Evolutionary conservation across 1,139 yeast species (phyloP), one percentile per base, ranked within the genome.

Genomic region (Meyerozyma athensensis): DNA sequence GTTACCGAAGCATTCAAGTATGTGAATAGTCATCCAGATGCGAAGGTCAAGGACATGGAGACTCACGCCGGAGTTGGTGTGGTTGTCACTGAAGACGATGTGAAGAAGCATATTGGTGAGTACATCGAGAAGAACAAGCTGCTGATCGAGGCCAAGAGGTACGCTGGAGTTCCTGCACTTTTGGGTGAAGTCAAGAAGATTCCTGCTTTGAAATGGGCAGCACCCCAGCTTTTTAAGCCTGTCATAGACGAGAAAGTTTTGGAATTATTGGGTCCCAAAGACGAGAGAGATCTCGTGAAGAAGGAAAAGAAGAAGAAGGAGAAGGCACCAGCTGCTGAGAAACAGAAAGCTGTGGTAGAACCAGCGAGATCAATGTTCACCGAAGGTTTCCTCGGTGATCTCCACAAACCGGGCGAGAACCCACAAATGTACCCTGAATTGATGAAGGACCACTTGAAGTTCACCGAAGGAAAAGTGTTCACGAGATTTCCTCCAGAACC

Each of bases 401-500:
- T 94, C 52, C 98, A 94, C 64, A 86, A 86, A 59, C 87, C 96
- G 19, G 98, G 97, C 47, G 97, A 82, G 57, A 92, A 90, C 58
- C 89, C 92, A 32, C 98, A 92, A 68, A 82, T 75, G 49, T 81
- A 74, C 58, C 95, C 96, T 26, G 95, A 86, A 56, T 70, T 86
- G 38, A 81, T 86, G 83, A 72, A 73, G 48, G 83, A 77, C 45
- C 98, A 92, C 59, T 70, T 87, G 50, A 77, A 73, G 39, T 78
- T 77, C 45, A 87, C 96, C 30, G 72, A 77, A 23, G 96, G 97
- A 33, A 72, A 77, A 52, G 97, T 92, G 16, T 81, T 75, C 53
- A 94, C 98, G 1, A 79, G 99, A 58, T 92, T 92, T 69, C 99
- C 99, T 23, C 98, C 98, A 5, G 98, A 92, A 65, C 98, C 98